Base-by-base conservation (phyloP, 306 rosid species). In the Urtica urens region DNA sequence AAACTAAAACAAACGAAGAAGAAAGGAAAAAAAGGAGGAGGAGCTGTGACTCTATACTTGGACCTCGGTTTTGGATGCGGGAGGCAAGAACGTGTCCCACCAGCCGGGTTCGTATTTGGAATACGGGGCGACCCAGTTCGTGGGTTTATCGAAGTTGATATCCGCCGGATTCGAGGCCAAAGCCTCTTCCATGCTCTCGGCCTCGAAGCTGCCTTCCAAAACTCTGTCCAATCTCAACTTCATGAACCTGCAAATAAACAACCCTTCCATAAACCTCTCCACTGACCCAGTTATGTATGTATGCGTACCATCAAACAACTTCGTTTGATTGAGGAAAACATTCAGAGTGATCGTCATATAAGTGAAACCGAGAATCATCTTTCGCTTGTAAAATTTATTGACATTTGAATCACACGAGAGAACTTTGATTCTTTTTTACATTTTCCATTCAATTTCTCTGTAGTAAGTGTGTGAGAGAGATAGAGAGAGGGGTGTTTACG, bases 181-280 rank as follows among this genome's bases (percentile, higher is more conserved):
- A 21, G 94, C 96, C 64, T 79, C 86, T 60, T 82, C 86, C 38
- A 82, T 45, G 66, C 73, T 82, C 47, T 72, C 78, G 28, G 94
- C 81, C 68, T 79, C 83, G 22, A 71, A 92, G 62, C 81, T 82
- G 52, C 72, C 93, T 7, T 76, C 41, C 49, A 92, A 73, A 47
- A 92, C 99, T 63, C 99, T 74, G 71, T 92, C 99, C 72, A 92
- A 76, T 78, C 99, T 79, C 58, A 92, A 71, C 77, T 86, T 92
- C 99, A 92, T 92, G 70, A 79, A 92, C 69, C 99, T 92, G 87
- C 45, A 57, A 14, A 63, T 59, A 48, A 5, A 45, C 2, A 45
- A 45, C 30, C 28, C 11, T 24, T 17, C 50, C 11, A 45, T 10
- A 45, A 45, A 22, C 6, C n/a, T n/a, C n/a, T n/a, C n/a, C n/a